Evolutionary conservation across 805 yeast genomes (phyloP).

Genomic region (Lipomyces yamadae): DNA sequence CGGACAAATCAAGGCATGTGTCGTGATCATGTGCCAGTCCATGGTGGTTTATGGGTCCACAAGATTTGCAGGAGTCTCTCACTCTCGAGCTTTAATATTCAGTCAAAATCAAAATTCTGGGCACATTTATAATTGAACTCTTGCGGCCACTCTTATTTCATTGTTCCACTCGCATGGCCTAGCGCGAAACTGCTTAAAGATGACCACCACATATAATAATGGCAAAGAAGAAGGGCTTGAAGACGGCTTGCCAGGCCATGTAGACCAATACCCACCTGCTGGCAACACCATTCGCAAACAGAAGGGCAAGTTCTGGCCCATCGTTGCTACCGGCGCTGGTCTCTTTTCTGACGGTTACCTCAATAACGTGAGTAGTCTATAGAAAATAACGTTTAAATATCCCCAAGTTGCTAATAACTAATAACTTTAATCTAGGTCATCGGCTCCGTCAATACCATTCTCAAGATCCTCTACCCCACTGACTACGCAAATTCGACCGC

Average conservation of each 20-base stretch:
- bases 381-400: not conserved
- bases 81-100: too few species aligned
- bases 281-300: not conserved
- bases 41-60: too few species aligned
- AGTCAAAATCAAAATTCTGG: too few species aligned
- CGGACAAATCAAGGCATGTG: not conserved
- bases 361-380: slow-evolving; percentile 55
- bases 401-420: not conserved
- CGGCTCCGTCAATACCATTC: slow-evolving; percentile 74
- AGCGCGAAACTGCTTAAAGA: not conserved
- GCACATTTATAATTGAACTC: too few species aligned
- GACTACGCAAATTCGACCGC: slow-evolving; percentile 69
- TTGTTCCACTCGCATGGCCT: not conserved
- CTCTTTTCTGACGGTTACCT: slow-evolving; percentile 92
- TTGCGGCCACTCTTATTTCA: too few species aligned
- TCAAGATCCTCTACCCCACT: slow-evolving; percentile 66
- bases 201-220: not conserved
- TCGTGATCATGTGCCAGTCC: not conserved
- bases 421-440: slow-evolving; percentile 52
- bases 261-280: not conserved
- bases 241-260: not conserved
- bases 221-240: not conserved
- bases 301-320: slow-evolving; percentile 55
- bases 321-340: slow-evolving; percentile 88
- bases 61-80: too few species aligned